A percentile compares a stretch with the other conserved stretches of the same genome.
Conservation (phyloP, 1,284 basidiomycete genomes). For the Cryptococcus wingfieldii region DNA sequence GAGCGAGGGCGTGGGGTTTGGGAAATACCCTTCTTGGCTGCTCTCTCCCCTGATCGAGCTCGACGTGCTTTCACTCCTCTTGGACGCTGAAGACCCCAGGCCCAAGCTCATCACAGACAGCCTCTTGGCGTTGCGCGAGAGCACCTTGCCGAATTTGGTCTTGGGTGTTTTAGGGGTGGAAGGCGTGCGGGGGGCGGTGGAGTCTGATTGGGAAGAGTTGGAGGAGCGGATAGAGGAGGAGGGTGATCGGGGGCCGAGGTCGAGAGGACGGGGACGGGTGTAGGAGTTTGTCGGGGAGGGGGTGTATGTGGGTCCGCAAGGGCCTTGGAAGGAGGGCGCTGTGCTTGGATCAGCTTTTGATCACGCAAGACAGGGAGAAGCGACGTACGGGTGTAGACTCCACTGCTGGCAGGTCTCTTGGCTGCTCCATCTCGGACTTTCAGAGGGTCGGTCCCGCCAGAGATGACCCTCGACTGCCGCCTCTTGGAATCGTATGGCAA, state of each 20-base stretch:
- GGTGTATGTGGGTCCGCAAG: slow-evolving; percentile 8
- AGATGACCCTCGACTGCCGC: slow-evolving; percentile 3
- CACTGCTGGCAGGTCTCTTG: slow-evolving; percentile 12
- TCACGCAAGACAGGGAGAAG: not conserved
- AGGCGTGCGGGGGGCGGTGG: slow-evolving; percentile 9
- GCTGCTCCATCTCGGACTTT: slow-evolving; percentile 16
- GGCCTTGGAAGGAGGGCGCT: slow-evolving; percentile 20
- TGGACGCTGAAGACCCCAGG: slow-evolving; percentile 4
- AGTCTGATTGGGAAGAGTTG: slow-evolving; percentile 11
- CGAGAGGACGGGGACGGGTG: slow-evolving; percentile 3
- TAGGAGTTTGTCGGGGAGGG: slow-evolving; percentile 12
- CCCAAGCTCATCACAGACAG: slow-evolving; percentile 8
- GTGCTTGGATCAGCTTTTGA: not conserved
- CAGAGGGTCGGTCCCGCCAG: slow-evolving; percentile 10
- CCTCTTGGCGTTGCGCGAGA: slow-evolving; percentile 8
- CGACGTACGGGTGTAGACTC: slow-evolving; percentile 23
- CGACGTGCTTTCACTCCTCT: not conserved
- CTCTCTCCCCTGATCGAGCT: not conserved
- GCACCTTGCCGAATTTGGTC: slow-evolving; percentile 7
- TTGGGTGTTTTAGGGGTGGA: slow-evolving; percentile 16
- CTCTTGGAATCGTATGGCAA: not conserved
- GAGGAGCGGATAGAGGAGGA: slow-evolving; percentile 14
- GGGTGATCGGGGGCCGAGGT: slow-evolving; percentile 6
- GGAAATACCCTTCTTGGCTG: slow-evolving; percentile 7
- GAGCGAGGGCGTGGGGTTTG: not conserved